Conservation (phyloP, 208 protist genomes). For the Trypanosoma caninum region DNA sequence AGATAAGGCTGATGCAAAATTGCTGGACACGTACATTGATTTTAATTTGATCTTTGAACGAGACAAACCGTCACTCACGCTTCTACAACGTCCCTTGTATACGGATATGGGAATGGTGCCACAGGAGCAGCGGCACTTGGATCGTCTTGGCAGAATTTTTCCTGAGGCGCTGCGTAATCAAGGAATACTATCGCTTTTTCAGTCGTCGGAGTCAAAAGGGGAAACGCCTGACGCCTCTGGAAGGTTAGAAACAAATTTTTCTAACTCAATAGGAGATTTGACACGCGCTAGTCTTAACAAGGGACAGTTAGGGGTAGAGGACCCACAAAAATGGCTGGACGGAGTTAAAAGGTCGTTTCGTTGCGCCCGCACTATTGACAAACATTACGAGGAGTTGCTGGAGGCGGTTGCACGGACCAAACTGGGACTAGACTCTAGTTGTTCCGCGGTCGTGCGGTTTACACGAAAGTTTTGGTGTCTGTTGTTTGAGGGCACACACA, state of each 20-base stretch:
- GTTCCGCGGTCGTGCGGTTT: slow-evolving; percentile 32
- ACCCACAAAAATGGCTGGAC: slow-evolving; percentile 32
- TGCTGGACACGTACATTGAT: slow-evolving; percentile 74
- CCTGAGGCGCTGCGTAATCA: slow-evolving; percentile 31
- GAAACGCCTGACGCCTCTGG: neutral
- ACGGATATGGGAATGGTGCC: slow-evolving; percentile 78
- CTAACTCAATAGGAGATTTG: neutral
- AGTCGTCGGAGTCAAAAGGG: neutral
- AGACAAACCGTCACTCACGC: slow-evolving; percentile 65
- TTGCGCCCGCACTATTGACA: slow-evolving; percentile 45
- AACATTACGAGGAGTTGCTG: slow-evolving; percentile 51
- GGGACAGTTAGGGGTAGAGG: neutral
- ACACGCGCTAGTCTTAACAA: neutral
- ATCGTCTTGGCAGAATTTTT: slow-evolving; percentile 58
- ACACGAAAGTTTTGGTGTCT: slow-evolving; percentile 47
- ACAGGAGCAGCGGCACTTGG: slow-evolving; percentile 70
- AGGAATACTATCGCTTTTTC: neutral
- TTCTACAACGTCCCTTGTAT: slow-evolving; percentile 79
- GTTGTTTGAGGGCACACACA: slow-evolving; percentile 36
- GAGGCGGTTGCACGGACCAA: slow-evolving; percentile 48
- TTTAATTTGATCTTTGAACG: slow-evolving; percentile 41
- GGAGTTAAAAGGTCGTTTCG: slow-evolving; percentile 58
- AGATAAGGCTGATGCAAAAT: slow-evolving; percentile 46
- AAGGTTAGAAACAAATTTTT: neutral
- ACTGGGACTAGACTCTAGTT: slow-evolving; percentile 48